Evolutionary conservation across 2,329 filamentous ascomycete species (phyloP).

Genomic region (Trichoderma sp.): DNA sequence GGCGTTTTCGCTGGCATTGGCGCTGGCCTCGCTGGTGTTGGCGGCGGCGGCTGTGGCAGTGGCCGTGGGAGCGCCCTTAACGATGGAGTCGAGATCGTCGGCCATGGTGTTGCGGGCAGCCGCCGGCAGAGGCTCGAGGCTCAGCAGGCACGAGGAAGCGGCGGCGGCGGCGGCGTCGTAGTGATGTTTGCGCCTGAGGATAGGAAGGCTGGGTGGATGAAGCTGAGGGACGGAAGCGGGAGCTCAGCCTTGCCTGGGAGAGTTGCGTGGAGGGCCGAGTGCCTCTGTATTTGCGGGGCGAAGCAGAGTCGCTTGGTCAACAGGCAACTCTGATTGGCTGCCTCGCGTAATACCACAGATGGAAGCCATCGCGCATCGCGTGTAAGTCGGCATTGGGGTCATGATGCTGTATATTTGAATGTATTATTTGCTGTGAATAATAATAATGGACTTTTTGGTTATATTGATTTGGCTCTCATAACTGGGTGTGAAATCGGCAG

Average conservation of each 20-base stretch:
- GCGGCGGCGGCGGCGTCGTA: background rate
- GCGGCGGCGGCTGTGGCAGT: conserved; percentile 58
- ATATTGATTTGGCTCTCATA: background rate
- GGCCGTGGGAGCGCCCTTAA: conserved; percentile 82
- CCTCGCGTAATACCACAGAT: background rate
- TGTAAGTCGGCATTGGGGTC: background rate
- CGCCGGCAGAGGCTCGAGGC: conserved; percentile 17
- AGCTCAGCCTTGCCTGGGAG: conserved; percentile 21
- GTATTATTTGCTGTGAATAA: background rate
- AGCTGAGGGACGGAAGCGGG: background rate
- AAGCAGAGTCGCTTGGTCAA: background rate
- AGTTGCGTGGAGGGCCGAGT: conserved; percentile 10
- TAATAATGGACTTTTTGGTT: background rate
- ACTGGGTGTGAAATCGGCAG: background rate
- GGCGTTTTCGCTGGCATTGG: conserved; percentile 43
- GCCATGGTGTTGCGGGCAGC: conserved; percentile 52
- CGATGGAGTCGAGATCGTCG: conserved; percentile 79
- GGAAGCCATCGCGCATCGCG: background rate
- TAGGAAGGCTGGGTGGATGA: background rate
- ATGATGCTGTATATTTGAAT: background rate
- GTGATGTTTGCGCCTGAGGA: background rate
- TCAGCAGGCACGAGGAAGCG: conserved; percentile 13
- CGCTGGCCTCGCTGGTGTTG: conserved; percentile 51
- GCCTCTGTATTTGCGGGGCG: conserved; percentile 1
- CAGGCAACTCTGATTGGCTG: background rate